Conservation (phyloP, 1,139 yeast species). For the Hyphopichia buzzinii region DNA sequence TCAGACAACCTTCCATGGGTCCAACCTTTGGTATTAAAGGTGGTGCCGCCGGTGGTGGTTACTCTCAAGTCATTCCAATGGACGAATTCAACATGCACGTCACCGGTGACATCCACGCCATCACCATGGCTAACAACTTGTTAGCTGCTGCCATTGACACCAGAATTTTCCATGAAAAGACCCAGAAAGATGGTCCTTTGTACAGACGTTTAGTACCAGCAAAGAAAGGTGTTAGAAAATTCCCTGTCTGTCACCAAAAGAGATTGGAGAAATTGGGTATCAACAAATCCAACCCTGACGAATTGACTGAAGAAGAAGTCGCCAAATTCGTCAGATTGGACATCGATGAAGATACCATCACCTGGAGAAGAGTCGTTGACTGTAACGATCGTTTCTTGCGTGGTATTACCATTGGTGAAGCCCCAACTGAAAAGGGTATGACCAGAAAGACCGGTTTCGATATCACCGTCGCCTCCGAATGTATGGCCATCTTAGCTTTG, state of each 20-base stretch:
- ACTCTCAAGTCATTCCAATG: constrained; percentile 98
- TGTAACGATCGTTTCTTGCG: constrained; percentile 92
- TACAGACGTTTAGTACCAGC: constrained; percentile 86
- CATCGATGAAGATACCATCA: constrained; percentile 89
- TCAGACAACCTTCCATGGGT: constrained; percentile 98
- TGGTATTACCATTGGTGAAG: constrained; percentile 89
- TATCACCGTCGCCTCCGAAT: constrained; percentile 94
- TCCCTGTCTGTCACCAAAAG: constrained; percentile 75
- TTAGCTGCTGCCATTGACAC: constrained; percentile 98
- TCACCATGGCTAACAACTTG: constrained; percentile 91
- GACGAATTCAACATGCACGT: constrained; percentile 98
- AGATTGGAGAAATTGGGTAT: constrained; percentile 82
- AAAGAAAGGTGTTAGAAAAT: constrained; percentile 77
- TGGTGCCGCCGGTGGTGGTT: constrained; percentile 99
- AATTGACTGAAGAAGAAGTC: constrained; percentile 77
- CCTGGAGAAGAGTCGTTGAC: constrained; percentile 97
- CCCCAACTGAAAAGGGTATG: constrained; percentile 91
- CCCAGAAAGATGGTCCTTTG: constrained; percentile 88
- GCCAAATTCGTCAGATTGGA: constrained; percentile 79
- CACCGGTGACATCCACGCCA: constrained; percentile 98
- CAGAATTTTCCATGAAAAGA: constrained; percentile 92
- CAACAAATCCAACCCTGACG: constrained; percentile 75
- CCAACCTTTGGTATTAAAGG: constrained; percentile 99
- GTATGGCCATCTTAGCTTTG: constrained; percentile 97
- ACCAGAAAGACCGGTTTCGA: constrained; percentile 92